Base-by-base conservation (phyloP, 768 basidiomycete genomes). In the Lyophyllum shimeji region DNA sequence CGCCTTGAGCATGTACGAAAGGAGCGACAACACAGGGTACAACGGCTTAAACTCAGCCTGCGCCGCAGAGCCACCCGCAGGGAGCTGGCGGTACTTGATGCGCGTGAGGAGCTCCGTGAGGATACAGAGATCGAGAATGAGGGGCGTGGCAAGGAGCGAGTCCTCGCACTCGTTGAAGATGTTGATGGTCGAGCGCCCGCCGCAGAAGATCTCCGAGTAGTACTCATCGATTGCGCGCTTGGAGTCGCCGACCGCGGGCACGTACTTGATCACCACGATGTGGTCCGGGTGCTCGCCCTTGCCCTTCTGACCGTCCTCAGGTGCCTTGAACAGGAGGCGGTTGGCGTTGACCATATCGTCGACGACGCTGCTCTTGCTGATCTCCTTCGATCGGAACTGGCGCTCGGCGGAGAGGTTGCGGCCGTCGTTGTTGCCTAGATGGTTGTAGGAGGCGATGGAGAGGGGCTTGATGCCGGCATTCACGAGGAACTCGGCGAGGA, bases 201-300 rank as follows among this genome's bases (percentile, higher is more conserved):
- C 95, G 68, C 95, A 96, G 78, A 95, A 88, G 66, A 98, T 95
- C 81, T 98, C 95, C 11, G 93, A 95, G 74, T 95, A 94, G 76
- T 98, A 98, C 79, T 98, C 95, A 74, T 98, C 97, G 79, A 98
- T 94, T n/a, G 95, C 97, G 54, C 93, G 83, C 85, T 98, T 98
- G 55, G 91, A 93, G 77, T 98, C 97, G 37, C 96, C 95, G 27
- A 96, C 95, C 23, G 95, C 92, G 20, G 93, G 94, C 2, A 98
- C 89, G 63, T 96, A 96, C 80, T 96, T 96, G 83, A 96, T 96
- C 53, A 96, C 94, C 52, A 98, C 88, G 65, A 95, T 82, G 69
- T 99, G 96, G 73, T 98, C 95, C 25, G 96, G 96, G 73, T 98
- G 95, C 75, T 99, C 96, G 65, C 95, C 95, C 74, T 95, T 94